Evolutionary conservation across 306 rosid genomes (phyloP).

Genomic region (Canavalia ensiformis): DNA sequence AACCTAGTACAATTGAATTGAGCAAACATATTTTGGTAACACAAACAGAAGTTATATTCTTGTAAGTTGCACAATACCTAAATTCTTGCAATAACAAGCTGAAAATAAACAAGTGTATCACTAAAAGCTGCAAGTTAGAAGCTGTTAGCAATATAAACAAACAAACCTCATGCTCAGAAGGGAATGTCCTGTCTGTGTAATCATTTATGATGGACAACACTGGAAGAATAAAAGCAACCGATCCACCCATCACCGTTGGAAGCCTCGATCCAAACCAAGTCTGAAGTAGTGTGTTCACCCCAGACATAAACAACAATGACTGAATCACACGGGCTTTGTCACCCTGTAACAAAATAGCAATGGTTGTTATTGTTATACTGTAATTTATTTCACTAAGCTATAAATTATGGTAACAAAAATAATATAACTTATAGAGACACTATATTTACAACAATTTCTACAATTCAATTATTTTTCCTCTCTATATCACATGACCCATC

Average conservation of each 20-base stretch:
- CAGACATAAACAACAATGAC: slow-evolving; percentile 83
- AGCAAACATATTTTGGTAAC: background rate
- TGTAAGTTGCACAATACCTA: background rate
- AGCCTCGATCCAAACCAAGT: slow-evolving; percentile 88
- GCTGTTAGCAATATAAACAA: slow-evolving; percentile 22
- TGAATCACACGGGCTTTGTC: slow-evolving; percentile 97
- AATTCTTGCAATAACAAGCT: background rate
- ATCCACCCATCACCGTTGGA: slow-evolving; percentile 84
- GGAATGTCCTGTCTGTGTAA: slow-evolving; percentile 57
- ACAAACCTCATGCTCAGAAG: slow-evolving; percentile 77
- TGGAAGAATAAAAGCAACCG: slow-evolving; percentile 74
- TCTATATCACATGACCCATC: no score
- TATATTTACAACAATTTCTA: no score
- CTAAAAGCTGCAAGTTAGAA: background rate
- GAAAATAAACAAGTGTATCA: background rate
- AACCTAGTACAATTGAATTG: background rate
- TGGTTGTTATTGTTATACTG: background rate
- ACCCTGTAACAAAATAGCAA: slow-evolving; percentile 57
- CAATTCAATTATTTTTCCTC: no score
- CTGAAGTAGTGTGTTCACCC: slow-evolving; percentile 83
- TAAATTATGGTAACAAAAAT: background rate
- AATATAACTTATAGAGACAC: background rate
- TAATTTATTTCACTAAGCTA: background rate
- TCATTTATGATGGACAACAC: slow-evolving; percentile 81
- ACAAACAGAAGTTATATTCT: background rate